These are phyloP conservation scores for Tulasnella sp. DNA, from an alignment of 768 basidiomycete species.

Conservation along the genomic window DNA sequence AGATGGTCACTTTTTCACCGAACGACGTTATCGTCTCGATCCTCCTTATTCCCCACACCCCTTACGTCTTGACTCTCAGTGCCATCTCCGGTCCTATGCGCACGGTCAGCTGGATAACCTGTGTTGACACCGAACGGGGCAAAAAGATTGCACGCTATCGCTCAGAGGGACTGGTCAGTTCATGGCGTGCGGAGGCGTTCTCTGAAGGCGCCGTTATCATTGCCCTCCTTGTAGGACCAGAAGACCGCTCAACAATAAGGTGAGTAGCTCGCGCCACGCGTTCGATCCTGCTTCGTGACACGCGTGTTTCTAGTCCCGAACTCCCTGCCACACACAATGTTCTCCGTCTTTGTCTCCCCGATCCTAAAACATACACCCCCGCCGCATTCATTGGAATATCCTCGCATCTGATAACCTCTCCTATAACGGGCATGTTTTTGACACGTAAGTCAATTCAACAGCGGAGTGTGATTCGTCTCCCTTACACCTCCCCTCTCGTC, in stretches of 20 bases:
- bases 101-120: constrained; percentile 7
- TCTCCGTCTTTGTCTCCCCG: constrained; percentile 9
- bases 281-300: neutral
- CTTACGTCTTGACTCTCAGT: constrained; percentile 7
- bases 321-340: constrained; percentile 11
- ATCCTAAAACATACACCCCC: neutral
- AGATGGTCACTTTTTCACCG: constrained; percentile 3
- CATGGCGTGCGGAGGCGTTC: constrained; percentile 11
- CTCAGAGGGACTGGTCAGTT: constrained; percentile 7
- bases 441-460: constrained; percentile 10
- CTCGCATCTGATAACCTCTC: constrained; percentile 13
- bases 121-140: constrained; percentile 10
- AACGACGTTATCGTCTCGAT: constrained; percentile 10
- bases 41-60: constrained; percentile 10
- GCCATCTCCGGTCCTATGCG: constrained; percentile 5
- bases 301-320: constrained; percentile 4
- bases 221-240: constrained; percentile 11
- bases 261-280: neutral
- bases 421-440: constrained; percentile 16
- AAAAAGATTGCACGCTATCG: constrained; percentile 10
- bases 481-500: neutral
- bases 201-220: constrained; percentile 7
- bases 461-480: neutral
- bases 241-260: constrained; percentile 14
- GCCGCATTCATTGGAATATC: constrained; percentile 14